Base-by-base conservation (phyloP, 805 yeast genomes). In the Kodamaea neixiangensis region DNA sequence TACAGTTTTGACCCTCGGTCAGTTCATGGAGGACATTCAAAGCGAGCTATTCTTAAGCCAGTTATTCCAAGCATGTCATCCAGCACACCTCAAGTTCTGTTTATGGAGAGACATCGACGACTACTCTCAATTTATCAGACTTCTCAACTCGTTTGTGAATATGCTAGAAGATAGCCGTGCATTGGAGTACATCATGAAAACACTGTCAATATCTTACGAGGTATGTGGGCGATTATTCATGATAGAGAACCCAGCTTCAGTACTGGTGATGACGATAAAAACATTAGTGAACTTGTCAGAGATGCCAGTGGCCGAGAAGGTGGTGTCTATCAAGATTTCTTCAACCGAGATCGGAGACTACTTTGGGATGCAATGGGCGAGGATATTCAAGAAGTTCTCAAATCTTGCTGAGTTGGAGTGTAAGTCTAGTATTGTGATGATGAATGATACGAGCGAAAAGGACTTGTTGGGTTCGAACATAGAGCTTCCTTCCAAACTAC, bases 301-400 rank as follows among this genome's bases (percentile, higher is more conserved):
- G 13, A 29, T 20, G 4, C 22, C 34, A 2, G 19, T 35, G 9
- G 5, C 39, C 11, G 51, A 54, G 11, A 63, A 67, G 48, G 40
- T 70, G 38, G 44, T 44, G 2, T 15, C 46, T 7, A 18, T 73
- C 3, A 58, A 69, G 13, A 61, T 73, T 15, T 51, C 54, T 15
- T 59, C 64, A n/a, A 68, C 73, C 11, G 72, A 71, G 37, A 64
- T 73, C 2, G 76, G 77, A 4, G 57, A 58, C 6, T 58, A 64
- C 46, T 71, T 57, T 52, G 64, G 63, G 2, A 43, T 54, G 2
- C 63, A 62, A 46, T 73, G 77, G 77, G 59, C 64, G 33, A 58
- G 57, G 38, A 53, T 72, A 2, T 63, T 73, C 31, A 44, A 50
- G 10, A 54, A 60, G 15, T 69, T 70, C 44, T 31, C 49, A 9